Conservation (phyloP, 75 land plant species). For the Chamaecyparis obtusa region DNA sequence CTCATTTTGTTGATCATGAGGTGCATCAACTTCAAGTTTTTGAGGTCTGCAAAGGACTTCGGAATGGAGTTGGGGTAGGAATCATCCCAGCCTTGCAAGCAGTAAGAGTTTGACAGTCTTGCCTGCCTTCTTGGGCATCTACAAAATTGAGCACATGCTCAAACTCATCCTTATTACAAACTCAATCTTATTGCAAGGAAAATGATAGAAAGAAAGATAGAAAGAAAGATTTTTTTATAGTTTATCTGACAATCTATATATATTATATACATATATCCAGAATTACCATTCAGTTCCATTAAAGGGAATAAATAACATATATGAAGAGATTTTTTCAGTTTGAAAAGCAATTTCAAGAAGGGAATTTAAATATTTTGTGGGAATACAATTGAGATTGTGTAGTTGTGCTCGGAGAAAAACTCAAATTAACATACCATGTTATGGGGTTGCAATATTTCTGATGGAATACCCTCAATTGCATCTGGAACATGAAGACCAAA, state of each 20-base stretch:
- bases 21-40: slow-evolving; percentile 47
- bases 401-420: not conserved
- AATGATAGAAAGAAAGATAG: too few relatives aligned
- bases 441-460: slow-evolving; percentile 23
- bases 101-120: too few relatives aligned
- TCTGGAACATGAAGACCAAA: slow-evolving; percentile 26
- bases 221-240: too few relatives aligned
- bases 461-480: slow-evolving; percentile 20
- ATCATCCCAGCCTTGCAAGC: too few relatives aligned
- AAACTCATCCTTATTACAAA: too few relatives aligned
- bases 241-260: too few relatives aligned
- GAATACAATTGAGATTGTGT: not conserved
- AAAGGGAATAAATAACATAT: not conserved
- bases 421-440: slow-evolving; percentile 16
- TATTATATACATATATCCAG: not conserved
- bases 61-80: too few relatives aligned
- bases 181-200: too few relatives aligned
- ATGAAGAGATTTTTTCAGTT: not conserved
- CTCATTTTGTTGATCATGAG: slow-evolving; percentile 59
- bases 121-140: too few relatives aligned
- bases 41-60: slow-evolving; percentile 38
- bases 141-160: too few relatives aligned
- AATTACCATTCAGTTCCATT: not conserved
- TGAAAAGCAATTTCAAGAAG: not conserved
- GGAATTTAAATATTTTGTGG: not conserved